phyloP scores from a whole-genome alignment of 148 eudicot species.

The Rheum nobile region DNA sequence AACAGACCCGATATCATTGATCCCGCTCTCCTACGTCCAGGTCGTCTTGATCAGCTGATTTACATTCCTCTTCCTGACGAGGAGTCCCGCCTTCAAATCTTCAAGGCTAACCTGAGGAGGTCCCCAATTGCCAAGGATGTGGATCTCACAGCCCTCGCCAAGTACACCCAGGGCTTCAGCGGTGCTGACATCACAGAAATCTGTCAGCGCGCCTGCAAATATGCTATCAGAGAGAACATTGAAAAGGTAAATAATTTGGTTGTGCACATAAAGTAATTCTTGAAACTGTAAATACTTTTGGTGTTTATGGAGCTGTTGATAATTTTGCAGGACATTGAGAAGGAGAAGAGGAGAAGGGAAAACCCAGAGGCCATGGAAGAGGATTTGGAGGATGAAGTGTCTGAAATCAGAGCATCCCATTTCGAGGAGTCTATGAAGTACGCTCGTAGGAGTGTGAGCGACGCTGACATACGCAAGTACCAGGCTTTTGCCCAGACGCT shows the following conservation, averaged over 20 bases:
- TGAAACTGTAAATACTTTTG: too few relatives aligned
- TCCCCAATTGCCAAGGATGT: slow-evolving; percentile 82
- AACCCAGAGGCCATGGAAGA: slow-evolving; percentile 92
- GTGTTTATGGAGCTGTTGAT: too few relatives aligned
- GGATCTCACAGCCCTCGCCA: slow-evolving; percentile 68
- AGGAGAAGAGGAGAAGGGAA: slow-evolving; percentile 53
- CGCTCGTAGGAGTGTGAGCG: slow-evolving; percentile 89
- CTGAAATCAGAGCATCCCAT: slow-evolving; percentile 76
- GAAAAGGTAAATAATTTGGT: slow-evolving; percentile 45
- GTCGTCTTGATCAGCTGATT: slow-evolving; percentile 84
- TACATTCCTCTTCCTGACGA: slow-evolving; percentile 91
- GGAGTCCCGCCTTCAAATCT: slow-evolving; percentile 71
- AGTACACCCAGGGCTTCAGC: slow-evolving; percentile 90
- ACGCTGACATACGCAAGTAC: slow-evolving; percentile 85
- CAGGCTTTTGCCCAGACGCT: slow-evolving; percentile 84
- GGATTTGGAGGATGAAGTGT: slow-evolving; percentile 73
- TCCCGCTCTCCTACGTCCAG: slow-evolving; percentile 78
- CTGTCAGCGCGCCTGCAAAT: slow-evolving; percentile 90
- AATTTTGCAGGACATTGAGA: slow-evolving; percentile 66
- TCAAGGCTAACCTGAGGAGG: slow-evolving; percentile 72
- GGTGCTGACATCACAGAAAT: slow-evolving; percentile 94
- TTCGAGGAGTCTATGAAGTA: slow-evolving; percentile 90
- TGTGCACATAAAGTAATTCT: too few relatives aligned
- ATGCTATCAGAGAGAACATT: slow-evolving; percentile 79
- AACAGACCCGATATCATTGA: slow-evolving; percentile 91